These are phyloP conservation scores for Solanum chacoense DNA, from an alignment of 305 asterid genomes.

Conservation along the genomic window DNA sequence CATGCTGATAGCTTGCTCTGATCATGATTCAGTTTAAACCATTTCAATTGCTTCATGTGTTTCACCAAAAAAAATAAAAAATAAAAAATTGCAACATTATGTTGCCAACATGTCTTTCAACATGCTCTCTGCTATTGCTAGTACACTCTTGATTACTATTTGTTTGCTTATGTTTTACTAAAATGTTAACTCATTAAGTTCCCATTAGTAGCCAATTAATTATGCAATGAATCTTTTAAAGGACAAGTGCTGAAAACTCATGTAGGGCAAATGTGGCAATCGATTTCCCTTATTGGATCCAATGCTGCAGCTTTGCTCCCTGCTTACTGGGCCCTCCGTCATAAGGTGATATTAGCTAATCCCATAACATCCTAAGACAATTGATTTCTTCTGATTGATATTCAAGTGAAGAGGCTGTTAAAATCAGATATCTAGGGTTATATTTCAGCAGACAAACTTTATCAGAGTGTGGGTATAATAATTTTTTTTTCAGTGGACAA, in stretches of 20 bases:
- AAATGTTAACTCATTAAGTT: background rate
- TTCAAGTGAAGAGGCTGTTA: background rate
- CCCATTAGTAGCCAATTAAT: background rate
- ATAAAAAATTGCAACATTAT: background rate
- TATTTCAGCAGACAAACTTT: background rate
- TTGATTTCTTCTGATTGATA: background rate
- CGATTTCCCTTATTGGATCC: constrained; percentile 82
- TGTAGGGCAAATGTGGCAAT: constrained; percentile 80
- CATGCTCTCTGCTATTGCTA: background rate
- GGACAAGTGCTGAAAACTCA: constrained; percentile 29
- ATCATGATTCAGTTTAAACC: background rate
- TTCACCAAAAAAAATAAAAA: background rate
- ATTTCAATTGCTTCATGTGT: background rate
- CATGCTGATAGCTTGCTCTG: background rate
- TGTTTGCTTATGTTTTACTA: background rate
- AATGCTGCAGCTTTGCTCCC: constrained; percentile 91
- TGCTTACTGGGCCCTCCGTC: constrained; percentile 90
- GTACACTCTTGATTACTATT: background rate
- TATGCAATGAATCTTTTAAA: constrained; percentile 16
- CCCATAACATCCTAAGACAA: background rate
- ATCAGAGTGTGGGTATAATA: background rate
- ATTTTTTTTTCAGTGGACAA: background rate
- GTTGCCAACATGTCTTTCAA: background rate
- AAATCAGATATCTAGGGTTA: background rate
- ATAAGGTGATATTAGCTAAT: constrained; percentile 42